These are phyloP conservation scores for Xylaria sp. DNA, from an alignment of 2,329 filamentous ascomycete genomes.

Conservation along the genomic window DNA sequence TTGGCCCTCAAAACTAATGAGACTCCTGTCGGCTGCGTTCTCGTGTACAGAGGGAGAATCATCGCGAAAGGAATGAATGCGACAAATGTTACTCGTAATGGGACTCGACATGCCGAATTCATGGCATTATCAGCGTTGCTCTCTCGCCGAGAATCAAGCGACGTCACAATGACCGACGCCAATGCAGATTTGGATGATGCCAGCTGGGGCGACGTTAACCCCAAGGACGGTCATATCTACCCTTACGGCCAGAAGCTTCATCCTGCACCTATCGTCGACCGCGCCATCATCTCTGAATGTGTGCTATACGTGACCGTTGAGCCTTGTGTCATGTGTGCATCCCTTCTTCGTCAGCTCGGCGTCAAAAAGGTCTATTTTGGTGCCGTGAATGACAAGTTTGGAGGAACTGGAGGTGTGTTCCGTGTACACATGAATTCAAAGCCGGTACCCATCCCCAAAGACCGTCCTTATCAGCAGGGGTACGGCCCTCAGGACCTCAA, in stretches of 20 bases:
- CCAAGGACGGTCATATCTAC: constrained; percentile 65
- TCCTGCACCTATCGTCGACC: constrained; percentile 67
- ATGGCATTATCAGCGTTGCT: constrained; percentile 76
- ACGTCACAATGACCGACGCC: constrained; percentile 40
- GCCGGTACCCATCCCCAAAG: constrained; percentile 47
- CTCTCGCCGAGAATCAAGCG: constrained; percentile 53
- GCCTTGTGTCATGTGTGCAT: constrained; percentile 98
- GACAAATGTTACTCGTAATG: constrained; percentile 89
- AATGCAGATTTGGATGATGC: constrained; percentile 52
- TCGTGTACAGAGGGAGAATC: constrained; percentile 81
- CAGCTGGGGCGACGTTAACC: constrained; percentile 63
- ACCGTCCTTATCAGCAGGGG: constrained; percentile 48
- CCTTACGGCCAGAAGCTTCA: constrained; percentile 70
- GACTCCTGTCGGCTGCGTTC: constrained; percentile 95
- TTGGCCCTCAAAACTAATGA: constrained; percentile 86
- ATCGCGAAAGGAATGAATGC: constrained; percentile 96
- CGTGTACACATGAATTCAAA: constrained; percentile 77
- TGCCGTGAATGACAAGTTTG: constrained; percentile 95
- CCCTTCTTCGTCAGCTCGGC: constrained; percentile 85
- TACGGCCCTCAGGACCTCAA: constrained; percentile 46
- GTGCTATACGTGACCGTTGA: constrained; percentile 97
- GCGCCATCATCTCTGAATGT: constrained; percentile 73
- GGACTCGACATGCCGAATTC: constrained; percentile 95
- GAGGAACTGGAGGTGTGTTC: constrained; percentile 93
- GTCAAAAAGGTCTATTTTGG: constrained; percentile 95